Base-by-base conservation (phyloP, 352 stramenopile species). In the Salisapilia sapeloensis region DNA sequence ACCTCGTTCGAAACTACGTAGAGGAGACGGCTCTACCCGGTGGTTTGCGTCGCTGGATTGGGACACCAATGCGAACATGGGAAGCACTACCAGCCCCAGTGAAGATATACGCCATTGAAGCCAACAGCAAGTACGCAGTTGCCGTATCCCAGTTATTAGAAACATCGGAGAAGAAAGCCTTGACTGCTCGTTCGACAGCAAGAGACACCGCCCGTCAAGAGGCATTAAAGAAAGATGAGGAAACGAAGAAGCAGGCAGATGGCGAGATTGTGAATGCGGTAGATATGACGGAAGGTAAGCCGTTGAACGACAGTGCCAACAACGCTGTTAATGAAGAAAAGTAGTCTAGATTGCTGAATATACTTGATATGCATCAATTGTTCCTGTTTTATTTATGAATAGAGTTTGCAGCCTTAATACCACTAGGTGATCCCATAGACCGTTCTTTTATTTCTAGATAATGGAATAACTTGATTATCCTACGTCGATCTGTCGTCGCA, bases 51-150 rank as follows among this genome's bases (percentile, higher is more conserved):
- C 57, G 62, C 12, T 34, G 38, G 4, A 14, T 44, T 7, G 63
- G 59, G 9, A 49, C 71, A n/a, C 40, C 21, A 10, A 77, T 78
- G 67, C 53, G 60, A n/a, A 80, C 67, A 17, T 83, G 67, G 67
- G 63, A 83, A 40, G 63, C 63, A 1, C 56, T 80, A 22, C 58
- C 75, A 35, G 67, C 63, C 1, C 63, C 61, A 2, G 54, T 83
- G 16, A 83, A 77, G 41, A 71, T 50, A 40, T 83, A 83, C 40
- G 56, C 63, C 2, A 80, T 83, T 25, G 67, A 80, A 23, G 53
- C 52, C 12, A 83, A 83, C 25, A 40, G 38, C 19, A 80, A 78
- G 43, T 83, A 83, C 44, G 24, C 52, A 28, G 45, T 77, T 1
- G 64, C 64, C 0, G 55, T 69, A 2, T 35, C 37, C 3, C 56